Evolutionary conservation across 1,284 basidiomycete genomes (phyloP).

Genomic region (Hemileia vastatrix): DNA sequence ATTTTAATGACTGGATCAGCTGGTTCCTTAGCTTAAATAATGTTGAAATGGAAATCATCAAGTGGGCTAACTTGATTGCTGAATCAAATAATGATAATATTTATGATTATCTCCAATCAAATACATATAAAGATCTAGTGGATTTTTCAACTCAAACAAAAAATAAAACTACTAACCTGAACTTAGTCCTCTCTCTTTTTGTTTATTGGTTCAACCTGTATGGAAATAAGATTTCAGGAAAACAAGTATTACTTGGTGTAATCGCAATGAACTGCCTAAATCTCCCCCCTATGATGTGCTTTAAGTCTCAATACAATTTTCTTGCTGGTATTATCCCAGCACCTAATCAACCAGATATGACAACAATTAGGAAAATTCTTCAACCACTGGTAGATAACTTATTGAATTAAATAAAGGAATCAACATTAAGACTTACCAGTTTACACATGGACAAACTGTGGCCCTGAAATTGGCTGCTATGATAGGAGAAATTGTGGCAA

Average conservation of each 20-base stretch:
- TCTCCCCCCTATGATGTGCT: not conserved
- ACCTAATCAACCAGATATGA: not conserved
- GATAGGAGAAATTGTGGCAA: not conserved
- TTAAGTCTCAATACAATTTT: not conserved
- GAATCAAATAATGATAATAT: not conserved
- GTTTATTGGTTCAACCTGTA: not conserved
- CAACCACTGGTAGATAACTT: not conserved
- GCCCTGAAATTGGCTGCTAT: not conserved
- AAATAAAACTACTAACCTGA: not conserved
- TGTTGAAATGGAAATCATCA: not conserved
- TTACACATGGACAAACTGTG: not conserved
- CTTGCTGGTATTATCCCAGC: not conserved
- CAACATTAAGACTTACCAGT: not conserved
- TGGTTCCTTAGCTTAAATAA: not conserved
- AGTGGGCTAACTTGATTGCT: not conserved
- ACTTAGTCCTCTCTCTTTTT: not conserved
- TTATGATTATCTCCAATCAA: not conserved
- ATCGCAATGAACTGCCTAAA: not conserved
- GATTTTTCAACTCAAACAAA: no score
- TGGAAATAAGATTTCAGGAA: conserved; percentile 1
- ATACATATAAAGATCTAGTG: not conserved
- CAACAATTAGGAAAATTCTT: not conserved
- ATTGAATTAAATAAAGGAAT: not conserved
- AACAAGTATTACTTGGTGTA: not conserved
- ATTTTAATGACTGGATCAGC: not conserved